Evolutionary conservation across 2,329 filamentous ascomycete genomes (phyloP).

Genomic region (Seiridium unicorne): DNA sequence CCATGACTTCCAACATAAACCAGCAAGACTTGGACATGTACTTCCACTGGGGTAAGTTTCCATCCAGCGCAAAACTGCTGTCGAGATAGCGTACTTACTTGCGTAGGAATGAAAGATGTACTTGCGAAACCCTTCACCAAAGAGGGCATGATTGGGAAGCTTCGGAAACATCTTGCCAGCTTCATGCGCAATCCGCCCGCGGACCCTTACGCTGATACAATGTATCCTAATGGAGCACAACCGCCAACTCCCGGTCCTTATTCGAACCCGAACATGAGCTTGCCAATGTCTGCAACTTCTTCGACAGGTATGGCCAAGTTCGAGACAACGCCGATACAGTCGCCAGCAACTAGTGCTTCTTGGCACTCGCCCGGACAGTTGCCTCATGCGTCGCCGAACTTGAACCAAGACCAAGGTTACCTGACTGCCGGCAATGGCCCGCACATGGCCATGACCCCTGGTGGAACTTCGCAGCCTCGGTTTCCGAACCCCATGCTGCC

Average conservation of each 20-base stretch:
- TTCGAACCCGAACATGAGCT: conserved; percentile 29
- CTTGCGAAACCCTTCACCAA: conserved; percentile 95
- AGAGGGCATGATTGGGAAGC: conserved; percentile 77
- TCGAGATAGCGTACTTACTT: conserved; percentile 11
- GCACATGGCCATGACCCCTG: conserved; percentile 37
- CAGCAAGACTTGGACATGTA: conserved; percentile 97
- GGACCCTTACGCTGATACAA: conserved; percentile 32
- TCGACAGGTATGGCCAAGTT: conserved; percentile 44
- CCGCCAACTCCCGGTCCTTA: conserved; percentile 30
- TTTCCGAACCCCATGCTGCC: conserved; percentile 39
- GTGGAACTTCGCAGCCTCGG: conserved; percentile 32
- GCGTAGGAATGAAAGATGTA: conserved; percentile 91
- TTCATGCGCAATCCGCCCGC: conserved; percentile 67
- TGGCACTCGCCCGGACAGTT: conserved; percentile 54
- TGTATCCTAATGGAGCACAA: conserved; percentile 29
- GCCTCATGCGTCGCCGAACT: conserved; percentile 46
- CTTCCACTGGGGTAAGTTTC: conserved; percentile 81
- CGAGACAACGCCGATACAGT: conserved; percentile 54
- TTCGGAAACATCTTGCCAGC: conserved; percentile 86
- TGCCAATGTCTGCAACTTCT: conserved; percentile 28
- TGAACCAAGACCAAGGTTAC: conserved; percentile 46
- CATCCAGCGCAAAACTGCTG: background rate
- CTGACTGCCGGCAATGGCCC: conserved; percentile 37
- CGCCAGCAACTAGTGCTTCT: conserved; percentile 44
- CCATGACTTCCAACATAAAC: conserved; percentile 98